A percentile compares a stretch with the other conserved stretches of the same genome.
Conservation (phyloP, 1,139 yeast species). For the Geotrichum fermentans region DNA sequence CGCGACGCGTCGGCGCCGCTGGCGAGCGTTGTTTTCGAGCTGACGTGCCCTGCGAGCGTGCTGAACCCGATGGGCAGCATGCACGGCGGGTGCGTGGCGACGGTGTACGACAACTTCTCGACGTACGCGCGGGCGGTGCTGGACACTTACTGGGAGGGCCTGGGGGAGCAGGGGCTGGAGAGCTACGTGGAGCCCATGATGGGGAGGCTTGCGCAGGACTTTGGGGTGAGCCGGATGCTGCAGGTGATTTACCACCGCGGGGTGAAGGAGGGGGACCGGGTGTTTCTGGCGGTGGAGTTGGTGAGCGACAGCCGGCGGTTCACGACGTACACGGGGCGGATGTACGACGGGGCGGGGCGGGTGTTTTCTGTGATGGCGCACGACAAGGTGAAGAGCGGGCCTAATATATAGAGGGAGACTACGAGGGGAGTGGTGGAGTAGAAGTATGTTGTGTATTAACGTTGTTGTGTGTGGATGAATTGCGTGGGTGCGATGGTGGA, state of each 20-base stretch:
- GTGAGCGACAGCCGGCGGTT: slow-evolving; percentile 1
- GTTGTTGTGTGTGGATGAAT: too few relatives aligned
- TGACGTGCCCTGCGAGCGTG: slow-evolving; percentile 2
- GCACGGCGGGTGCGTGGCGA: slow-evolving; percentile 38
- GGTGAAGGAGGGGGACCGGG: slow-evolving; percentile 3
- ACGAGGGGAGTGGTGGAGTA: background rate
- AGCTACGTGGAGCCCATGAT: slow-evolving; percentile 2
- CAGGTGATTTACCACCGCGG: slow-evolving; percentile 14
- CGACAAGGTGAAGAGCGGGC: slow-evolving; percentile 13
- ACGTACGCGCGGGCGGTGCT: slow-evolving; percentile 30
- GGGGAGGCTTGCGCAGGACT: background rate
- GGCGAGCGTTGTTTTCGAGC: slow-evolving; percentile 7
- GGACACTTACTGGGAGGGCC: slow-evolving; percentile 29
- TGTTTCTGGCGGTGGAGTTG: slow-evolving; percentile 7
- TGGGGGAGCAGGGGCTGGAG: slow-evolving; percentile 14
- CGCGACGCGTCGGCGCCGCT: background rate
- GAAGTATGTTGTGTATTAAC: background rate
- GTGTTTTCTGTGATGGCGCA: slow-evolving; percentile 14
- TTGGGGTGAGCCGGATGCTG: slow-evolving; percentile 15
- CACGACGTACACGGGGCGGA: slow-evolving; percentile 9
- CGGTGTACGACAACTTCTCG: slow-evolving; percentile 31
- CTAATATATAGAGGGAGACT: background rate
- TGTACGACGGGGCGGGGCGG: slow-evolving; percentile 8
- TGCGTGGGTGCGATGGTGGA: too few relatives aligned
- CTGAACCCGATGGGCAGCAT: slow-evolving; percentile 22